A percentile compares a stretch with the other conserved stretches of the same genome.
Conservation (phyloP, 306 rosid genomes). For the Corylus avellana region DNA sequence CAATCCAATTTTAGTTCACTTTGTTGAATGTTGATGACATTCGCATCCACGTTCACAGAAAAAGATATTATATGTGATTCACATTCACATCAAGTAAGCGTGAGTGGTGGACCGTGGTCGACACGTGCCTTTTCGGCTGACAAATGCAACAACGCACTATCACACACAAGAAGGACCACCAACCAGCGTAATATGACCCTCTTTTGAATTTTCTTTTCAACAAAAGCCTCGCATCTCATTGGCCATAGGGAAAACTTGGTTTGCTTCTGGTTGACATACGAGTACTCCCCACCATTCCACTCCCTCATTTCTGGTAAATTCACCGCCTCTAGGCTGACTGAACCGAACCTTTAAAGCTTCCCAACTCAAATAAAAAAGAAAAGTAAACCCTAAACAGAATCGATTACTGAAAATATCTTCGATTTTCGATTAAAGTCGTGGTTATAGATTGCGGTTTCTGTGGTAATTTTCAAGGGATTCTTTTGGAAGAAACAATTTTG, state of each 20-base stretch:
- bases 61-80: neutral
- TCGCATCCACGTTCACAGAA: too few relatives aligned
- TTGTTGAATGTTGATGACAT: too few relatives aligned
- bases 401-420: neutral
- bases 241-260: neutral
- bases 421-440: neutral
- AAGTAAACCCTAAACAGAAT: conserved; percentile 18
- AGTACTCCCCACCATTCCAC: neutral
- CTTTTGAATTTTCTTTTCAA: neutral
- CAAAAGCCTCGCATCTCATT: neutral
- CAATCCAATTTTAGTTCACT: too few relatives aligned
- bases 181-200: neutral
- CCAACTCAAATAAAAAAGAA: neutral
- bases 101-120: conserved; percentile 10
- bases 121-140: conserved; percentile 13
- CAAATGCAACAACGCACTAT: too few relatives aligned
- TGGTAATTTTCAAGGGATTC: neutral
- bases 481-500: neutral
- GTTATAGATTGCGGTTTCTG: neutral
- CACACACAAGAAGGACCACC: neutral
- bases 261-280: neutral
- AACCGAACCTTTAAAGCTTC: neutral
- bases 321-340: conserved; percentile 30
- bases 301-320: neutral
- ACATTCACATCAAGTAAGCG: neutral